Evolutionary conservation across 495 filamentous ascomycete genomes (phyloP).

Genomic region (Aspergillus indologenus): DNA sequence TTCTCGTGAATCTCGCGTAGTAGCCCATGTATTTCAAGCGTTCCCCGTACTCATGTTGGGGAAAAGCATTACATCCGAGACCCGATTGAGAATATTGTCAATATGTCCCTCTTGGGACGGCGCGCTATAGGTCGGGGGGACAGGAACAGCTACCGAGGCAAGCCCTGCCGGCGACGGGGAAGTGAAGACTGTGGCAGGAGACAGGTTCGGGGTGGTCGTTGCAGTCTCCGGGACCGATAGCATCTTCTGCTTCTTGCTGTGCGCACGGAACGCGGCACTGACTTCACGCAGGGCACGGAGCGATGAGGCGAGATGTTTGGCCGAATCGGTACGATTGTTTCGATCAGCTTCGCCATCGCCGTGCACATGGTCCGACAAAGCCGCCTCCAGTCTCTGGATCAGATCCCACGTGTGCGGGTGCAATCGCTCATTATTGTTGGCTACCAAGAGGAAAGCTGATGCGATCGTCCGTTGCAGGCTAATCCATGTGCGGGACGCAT

Average conservation of each 20-base stretch:
- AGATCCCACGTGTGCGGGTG: conserved; percentile 36
- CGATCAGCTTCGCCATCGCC: conserved; percentile 30
- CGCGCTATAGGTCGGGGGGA: conserved; percentile 11
- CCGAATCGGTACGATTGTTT: conserved; percentile 38
- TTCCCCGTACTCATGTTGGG: conserved; percentile 32
- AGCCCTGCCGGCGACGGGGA: conserved; percentile 27
- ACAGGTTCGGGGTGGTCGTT: conserved; percentile 11
- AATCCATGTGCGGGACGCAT: conserved; percentile 47
- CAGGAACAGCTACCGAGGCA: conserved; percentile 14
- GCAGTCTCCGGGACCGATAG: conserved; percentile 5
- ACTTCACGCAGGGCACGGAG: conserved; percentile 41
- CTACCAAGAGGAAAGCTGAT: conserved; percentile 44
- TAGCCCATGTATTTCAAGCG: conserved; percentile 3
- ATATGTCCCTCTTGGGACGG: conserved; percentile 16
- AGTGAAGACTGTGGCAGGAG: conserved; percentile 22
- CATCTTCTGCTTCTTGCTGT: conserved; percentile 13
- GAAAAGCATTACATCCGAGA: conserved; percentile 45
- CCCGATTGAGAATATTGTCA: conserved; percentile 26
- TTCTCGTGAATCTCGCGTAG: not conserved
- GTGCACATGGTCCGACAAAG: conserved; percentile 43
- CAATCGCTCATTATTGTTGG: conserved; percentile 37
- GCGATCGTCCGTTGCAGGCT: conserved; percentile 47
- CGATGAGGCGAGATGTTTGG: conserved; percentile 39
- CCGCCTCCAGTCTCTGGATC: conserved; percentile 37
- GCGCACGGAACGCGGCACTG: conserved; percentile 33